Conservation (phyloP, 75 land plant genomes). For the Larix kaempferi region DNA sequence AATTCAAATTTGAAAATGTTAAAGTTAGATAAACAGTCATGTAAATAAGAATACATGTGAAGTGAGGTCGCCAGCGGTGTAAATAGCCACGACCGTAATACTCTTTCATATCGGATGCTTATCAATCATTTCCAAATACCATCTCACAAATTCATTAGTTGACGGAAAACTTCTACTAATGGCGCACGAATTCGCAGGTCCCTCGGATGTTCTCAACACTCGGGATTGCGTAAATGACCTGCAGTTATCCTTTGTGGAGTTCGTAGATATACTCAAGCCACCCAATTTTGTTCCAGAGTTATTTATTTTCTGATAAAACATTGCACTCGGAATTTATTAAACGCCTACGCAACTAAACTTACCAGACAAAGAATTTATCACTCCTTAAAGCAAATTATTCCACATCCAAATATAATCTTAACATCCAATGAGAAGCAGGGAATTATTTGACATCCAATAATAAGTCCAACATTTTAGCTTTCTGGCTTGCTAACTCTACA, state of each 20-base stretch:
- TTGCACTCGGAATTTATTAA: too few relatives aligned
- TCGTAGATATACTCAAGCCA: too few relatives aligned
- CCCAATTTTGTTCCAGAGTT: too few relatives aligned
- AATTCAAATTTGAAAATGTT: not conserved
- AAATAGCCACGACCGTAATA: conserved; percentile 40
- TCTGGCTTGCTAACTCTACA: too few relatives aligned
- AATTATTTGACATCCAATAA: conserved; percentile 13
- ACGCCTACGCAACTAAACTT: too few relatives aligned
- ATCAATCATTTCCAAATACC: conserved; percentile 50
- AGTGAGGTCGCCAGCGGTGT: conserved; percentile 38
- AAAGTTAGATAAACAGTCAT: not conserved
- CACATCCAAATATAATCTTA: too few relatives aligned
- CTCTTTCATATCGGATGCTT: conserved; percentile 41
- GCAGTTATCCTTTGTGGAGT: too few relatives aligned
- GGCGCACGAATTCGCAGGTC: conserved; percentile 12
- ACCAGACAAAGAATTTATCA: too few relatives aligned
- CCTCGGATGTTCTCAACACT: not conserved
- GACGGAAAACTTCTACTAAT: conserved; percentile 12
- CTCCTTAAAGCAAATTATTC: too few relatives aligned
- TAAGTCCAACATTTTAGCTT: conserved; percentile 27
- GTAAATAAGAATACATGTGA: conserved; percentile 34
- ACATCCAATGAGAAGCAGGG: too few relatives aligned
- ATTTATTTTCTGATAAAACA: too few relatives aligned
- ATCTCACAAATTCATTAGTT: conserved; percentile 28
- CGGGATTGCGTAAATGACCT: not conserved